These are phyloP conservation scores for Suillus occidentalis DNA, from an alignment of 768 basidiomycete species.

Conservation along the genomic window DNA sequence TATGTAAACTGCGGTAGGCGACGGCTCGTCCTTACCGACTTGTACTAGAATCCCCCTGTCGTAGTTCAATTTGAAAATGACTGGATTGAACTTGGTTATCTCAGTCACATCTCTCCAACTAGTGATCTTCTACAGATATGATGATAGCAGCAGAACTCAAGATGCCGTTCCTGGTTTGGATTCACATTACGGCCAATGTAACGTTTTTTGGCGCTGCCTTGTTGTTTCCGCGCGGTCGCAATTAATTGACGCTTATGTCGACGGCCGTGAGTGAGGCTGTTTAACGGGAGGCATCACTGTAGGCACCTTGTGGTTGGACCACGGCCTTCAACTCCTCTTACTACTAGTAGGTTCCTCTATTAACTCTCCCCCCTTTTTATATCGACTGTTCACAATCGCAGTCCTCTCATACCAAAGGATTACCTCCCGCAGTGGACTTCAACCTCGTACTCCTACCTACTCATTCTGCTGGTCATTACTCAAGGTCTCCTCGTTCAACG, in stretches of 20 bases:
- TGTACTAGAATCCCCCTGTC: background rate
- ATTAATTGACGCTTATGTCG: slow-evolving; percentile 4
- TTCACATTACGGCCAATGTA: slow-evolving; percentile 1
- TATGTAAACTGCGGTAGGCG: background rate
- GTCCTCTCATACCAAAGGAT: background rate
- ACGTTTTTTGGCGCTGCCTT: slow-evolving; percentile 8
- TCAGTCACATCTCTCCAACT: background rate
- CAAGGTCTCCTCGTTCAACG: background rate
- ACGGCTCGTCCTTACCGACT: background rate
- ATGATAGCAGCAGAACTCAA: background rate
- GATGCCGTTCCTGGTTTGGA: slow-evolving; percentile 3
- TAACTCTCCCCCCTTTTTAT: background rate
- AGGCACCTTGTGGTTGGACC: background rate
- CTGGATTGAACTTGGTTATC: background rate
- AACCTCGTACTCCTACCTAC: background rate
- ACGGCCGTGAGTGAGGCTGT: slow-evolving; percentile 4
- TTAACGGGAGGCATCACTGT: background rate
- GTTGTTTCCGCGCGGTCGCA: slow-evolving; percentile 3
- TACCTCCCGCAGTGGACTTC: background rate
- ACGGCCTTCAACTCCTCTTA: background rate
- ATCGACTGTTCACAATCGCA: slow-evolving; percentile 3
- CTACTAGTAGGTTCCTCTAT: background rate
- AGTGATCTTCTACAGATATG: background rate
- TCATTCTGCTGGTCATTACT: background rate
- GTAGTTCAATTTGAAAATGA: background rate